phyloP scores from a whole-genome alignment of 164 flowering plant genomes.

The Nymphaea thermarum region DNA sequence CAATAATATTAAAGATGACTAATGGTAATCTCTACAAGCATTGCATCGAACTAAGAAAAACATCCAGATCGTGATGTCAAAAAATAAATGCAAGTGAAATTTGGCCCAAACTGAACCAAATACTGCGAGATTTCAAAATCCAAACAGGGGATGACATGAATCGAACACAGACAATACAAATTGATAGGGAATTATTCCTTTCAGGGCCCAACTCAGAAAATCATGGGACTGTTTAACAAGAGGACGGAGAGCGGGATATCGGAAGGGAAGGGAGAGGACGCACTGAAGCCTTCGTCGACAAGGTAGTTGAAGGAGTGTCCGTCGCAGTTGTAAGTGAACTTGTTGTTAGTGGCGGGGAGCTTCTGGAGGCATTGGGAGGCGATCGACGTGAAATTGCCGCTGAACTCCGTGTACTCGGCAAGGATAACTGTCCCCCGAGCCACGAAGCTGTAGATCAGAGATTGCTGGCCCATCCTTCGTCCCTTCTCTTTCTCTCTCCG shows the following conservation, averaged over 20 bases:
- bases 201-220: no score
- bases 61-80: not conserved
- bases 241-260: no score
- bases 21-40: not conserved
- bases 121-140: no score
- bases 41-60: not conserved
- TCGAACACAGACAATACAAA: not conserved
- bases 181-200: no score
- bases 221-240: no score
- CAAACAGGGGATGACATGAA: not conserved
- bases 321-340: slow-evolving; percentile 15
- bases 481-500: not conserved
- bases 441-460: slow-evolving; percentile 6
- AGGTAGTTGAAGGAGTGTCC: slow-evolving; percentile 13
- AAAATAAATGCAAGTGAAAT: not conserved
- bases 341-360: slow-evolving; percentile 14
- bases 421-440: slow-evolving; percentile 11
- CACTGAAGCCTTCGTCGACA: slow-evolving; percentile 12
- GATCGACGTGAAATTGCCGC: slow-evolving; percentile 12
- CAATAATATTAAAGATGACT: not conserved
- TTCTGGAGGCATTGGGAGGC: slow-evolving; percentile 17
- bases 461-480: slow-evolving; percentile 6
- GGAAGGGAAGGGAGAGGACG: not conserved
- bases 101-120: not conserved
- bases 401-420: slow-evolving; percentile 15